Evolutionary conservation across 257 asterid species (phyloP).

Genomic region (Ehretia macrophylla): DNA sequence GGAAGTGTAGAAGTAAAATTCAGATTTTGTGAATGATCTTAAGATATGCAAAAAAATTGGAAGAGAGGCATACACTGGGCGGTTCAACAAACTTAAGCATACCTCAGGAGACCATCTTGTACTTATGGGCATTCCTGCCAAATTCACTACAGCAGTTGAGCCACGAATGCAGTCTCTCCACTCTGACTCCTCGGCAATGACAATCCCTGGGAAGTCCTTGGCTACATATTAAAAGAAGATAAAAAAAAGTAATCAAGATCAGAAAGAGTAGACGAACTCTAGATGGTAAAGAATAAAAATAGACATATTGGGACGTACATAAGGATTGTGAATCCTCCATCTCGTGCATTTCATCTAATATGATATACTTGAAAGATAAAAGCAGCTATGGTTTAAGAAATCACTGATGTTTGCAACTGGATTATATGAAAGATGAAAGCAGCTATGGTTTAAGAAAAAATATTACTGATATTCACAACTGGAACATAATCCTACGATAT

Average conservation of each 20-base stretch:
- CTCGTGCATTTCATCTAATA: no score
- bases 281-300: neutral
- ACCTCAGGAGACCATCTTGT: slow-evolving; percentile 95
- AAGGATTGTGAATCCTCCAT: no score
- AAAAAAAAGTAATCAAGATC: slow-evolving; percentile 4
- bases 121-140: slow-evolving; percentile 91
- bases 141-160: slow-evolving; percentile 87
- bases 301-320: neutral
- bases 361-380: no score
- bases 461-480: no score
- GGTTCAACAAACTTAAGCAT: slow-evolving; percentile 2
- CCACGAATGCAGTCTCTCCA: slow-evolving; percentile 80
- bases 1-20: no score
- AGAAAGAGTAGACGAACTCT: slow-evolving; percentile 3
- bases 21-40: no score
- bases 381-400: no score
- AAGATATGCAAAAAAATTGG: neutral
- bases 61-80: no score
- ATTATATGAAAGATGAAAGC: no score
- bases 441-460: no score
- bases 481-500: no score
- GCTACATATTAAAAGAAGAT: slow-evolving; percentile 31
- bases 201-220: slow-evolving; percentile 66
- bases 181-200: slow-evolving; percentile 74
- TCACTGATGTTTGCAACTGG: no score